Percentiles rank a stretch among this genome's conserved stretches.
Evolutionary conservation across 2,329 filamentous ascomycete species (phyloP).

Genomic region (Aspergillus costaricaensis): DNA sequence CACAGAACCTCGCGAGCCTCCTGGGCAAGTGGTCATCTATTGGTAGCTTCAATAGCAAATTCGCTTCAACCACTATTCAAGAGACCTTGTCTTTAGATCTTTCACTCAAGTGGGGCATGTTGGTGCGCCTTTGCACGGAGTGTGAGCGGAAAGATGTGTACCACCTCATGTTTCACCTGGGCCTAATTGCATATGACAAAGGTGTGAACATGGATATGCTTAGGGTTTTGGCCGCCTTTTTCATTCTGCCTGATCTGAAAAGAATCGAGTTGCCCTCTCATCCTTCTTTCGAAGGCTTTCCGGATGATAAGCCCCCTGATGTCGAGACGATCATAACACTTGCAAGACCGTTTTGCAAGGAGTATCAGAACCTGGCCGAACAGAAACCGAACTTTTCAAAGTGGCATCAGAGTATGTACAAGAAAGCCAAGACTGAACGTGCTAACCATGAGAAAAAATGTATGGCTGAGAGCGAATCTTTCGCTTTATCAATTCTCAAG

Average conservation of each 20-base stretch:
- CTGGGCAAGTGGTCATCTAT: constrained; percentile 41
- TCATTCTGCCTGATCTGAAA: constrained; percentile 44
- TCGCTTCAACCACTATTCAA: constrained; percentile 37
- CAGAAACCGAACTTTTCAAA: too few species aligned
- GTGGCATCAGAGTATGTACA: too few species aligned
- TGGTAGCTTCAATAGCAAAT: constrained; percentile 41
- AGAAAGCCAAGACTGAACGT: too few species aligned
- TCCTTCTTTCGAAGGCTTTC: constrained; percentile 9
- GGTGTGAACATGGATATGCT: constrained; percentile 45
- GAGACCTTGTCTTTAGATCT: constrained; percentile 45
- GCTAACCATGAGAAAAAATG: constrained; percentile 33
- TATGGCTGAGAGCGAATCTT: constrained; percentile 35
- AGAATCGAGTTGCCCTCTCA: constrained; percentile 36
- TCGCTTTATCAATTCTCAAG: constrained; percentile 46
- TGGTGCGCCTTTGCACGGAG: constrained; percentile 42
- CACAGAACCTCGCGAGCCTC: constrained; percentile 25
- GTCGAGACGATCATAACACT: neutral
- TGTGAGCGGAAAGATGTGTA: constrained; percentile 17
- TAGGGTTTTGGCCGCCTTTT: constrained; percentile 50
- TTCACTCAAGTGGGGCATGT: constrained; percentile 46
- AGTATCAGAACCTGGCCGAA: too few species aligned
- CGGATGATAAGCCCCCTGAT: neutral
- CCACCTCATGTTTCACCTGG: constrained; percentile 51
- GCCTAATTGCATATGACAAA: constrained; percentile 46
- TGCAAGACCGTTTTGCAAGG: neutral